Evolutionary conservation across 2,329 filamentous ascomycete species (phyloP).

Genomic region (Zymoseptoria ardabiliae): DNA sequence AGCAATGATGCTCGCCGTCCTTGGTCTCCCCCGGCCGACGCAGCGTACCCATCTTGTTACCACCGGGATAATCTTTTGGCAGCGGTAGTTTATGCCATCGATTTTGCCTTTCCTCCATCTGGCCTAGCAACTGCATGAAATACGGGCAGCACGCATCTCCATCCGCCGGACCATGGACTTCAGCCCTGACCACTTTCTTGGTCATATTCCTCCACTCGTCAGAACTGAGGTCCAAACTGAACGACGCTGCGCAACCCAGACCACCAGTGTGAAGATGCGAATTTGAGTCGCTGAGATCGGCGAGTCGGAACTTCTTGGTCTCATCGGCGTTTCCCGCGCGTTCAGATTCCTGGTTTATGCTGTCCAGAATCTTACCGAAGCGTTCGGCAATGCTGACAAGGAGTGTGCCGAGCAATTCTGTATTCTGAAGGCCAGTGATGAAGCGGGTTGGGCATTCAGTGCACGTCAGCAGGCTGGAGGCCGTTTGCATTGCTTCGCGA

Average conservation of each 20-base stretch:
- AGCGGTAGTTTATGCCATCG: slow-evolving; percentile 32
- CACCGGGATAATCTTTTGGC: slow-evolving; percentile 18
- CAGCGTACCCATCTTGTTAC: slow-evolving; percentile 8
- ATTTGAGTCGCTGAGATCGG: slow-evolving; percentile 34
- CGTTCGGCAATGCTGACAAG: slow-evolving; percentile 36
- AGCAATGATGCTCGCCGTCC: slow-evolving; percentile 21
- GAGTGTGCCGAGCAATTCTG: slow-evolving; percentile 35
- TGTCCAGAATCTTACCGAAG: slow-evolving; percentile 34
- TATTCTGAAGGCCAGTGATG: slow-evolving; percentile 40
- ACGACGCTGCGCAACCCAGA: slow-evolving; percentile 37
- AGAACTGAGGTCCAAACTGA: slow-evolving; percentile 38
- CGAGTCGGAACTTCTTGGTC: slow-evolving; percentile 38
- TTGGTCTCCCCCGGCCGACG: neutral
- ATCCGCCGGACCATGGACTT: slow-evolving; percentile 33
- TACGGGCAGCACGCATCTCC: slow-evolving; percentile 24
- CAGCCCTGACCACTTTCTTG: slow-evolving; percentile 39
- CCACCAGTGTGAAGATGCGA: slow-evolving; percentile 38
- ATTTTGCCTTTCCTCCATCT: slow-evolving; percentile 37
- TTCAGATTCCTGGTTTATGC: slow-evolving; percentile 35
- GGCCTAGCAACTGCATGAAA: slow-evolving; percentile 31
- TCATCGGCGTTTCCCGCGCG: slow-evolving; percentile 25
- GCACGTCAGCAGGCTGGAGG: slow-evolving; percentile 36
- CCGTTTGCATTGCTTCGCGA: slow-evolving; percentile 35
- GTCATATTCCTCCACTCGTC: slow-evolving; percentile 38
- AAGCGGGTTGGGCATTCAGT: slow-evolving; percentile 35